A percentile compares a stretch with the other conserved stretches of the same genome.
Evolutionary conservation across 2,329 filamentous ascomycete species (phyloP).

Genomic region (Pestalotiopsis sp.): DNA sequence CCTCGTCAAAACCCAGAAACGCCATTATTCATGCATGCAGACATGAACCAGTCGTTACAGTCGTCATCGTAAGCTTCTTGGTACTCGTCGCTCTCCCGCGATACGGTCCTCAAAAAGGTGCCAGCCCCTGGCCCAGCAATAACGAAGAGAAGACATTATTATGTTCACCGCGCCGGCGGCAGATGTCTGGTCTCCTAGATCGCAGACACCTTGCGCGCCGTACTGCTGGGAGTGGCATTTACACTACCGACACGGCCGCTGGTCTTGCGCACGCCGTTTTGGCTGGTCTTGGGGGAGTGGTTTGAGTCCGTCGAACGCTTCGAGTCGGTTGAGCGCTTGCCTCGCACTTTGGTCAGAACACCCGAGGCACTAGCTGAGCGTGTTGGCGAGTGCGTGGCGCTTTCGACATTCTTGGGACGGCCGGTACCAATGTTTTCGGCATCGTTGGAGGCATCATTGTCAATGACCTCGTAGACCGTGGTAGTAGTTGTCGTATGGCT

Average conservation of each 20-base stretch:
- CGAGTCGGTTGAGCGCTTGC: conserved; percentile 54
- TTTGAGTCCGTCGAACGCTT: conserved; percentile 41
- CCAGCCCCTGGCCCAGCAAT: conserved; percentile 17
- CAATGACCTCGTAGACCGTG: conserved; percentile 63
- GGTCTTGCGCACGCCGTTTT: conserved; percentile 62
- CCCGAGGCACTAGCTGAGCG: conserved; percentile 53
- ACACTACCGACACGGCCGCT: conserved; percentile 65
- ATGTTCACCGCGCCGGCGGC: conserved; percentile 15
- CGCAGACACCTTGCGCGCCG: conserved; percentile 56
- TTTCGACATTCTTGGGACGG: conserved; percentile 59
- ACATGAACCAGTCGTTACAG: conserved; percentile 43
- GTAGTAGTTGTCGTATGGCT: conserved; percentile 76
- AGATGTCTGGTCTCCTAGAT: conserved; percentile 30
- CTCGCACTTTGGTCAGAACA: conserved; percentile 65
- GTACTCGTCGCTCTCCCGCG: conserved; percentile 22
- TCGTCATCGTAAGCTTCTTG: conserved; percentile 41
- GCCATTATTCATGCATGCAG: conserved; percentile 42
- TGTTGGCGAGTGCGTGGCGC: conserved; percentile 44
- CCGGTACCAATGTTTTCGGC: conserved; percentile 67
- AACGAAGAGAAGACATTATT: conserved; percentile 19
- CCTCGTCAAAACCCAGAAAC: conserved; percentile 31
- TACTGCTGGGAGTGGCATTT: conserved; percentile 42
- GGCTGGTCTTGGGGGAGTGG: conserved; percentile 20
- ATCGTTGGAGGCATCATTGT: conserved; percentile 69
- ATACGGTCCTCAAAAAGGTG: conserved; percentile 13